Base-by-base conservation (phyloP, 169 alveolate species). In the Plasmodium ovale region DNA sequence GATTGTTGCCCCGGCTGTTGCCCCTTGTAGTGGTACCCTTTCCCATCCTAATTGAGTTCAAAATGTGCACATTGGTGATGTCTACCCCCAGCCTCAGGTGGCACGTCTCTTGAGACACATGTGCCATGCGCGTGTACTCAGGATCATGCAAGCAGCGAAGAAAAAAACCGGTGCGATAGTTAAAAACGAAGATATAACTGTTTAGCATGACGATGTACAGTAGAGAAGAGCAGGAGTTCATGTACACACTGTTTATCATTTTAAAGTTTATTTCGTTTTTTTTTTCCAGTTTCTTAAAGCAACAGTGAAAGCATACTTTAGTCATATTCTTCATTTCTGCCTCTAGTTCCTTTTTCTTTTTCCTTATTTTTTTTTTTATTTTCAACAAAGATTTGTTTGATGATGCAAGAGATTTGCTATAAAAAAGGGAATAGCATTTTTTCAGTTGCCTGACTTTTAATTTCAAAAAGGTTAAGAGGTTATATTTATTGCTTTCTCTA, bases 181-280 rank as follows among this genome's bases (percentile, higher is more conserved):
- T 71, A 69, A 56, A 85, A 12, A 85, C 56, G 51, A 35, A 85
- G 6, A 85, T 59, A 51, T 56, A 68, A 21, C 56, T 70, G 21
- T 85, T 85, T 14, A 69, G 14, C 27, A 62, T 56, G 7, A 62
- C 58, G 35, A 85, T 85, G 37, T 85, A 85, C 21, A 85, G 25
- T 14, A 85, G 54, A 12, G 91, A 85, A 0, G 91, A 69, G 27
- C 39, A 69, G 1, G 77, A 68, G 39, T 85, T 85, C 4, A 85
- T 49, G 27, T 85, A 85, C 47, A 85, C 70, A n/a, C 69, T 71
- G 42, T 68, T 85, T 54, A 85, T 85, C 69, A 85, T 37, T 33
- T 85, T 85, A 44, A 68, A 85, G 69, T 67, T 85, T 14, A 85
- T 44, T 85, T 85, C 91, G 58, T 85, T 85, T 44, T 85, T 85